Evolutionary conservation across 2,329 filamentous ascomycete genomes (phyloP).

Genomic region (Clarireedia homoeocarpa): DNA sequence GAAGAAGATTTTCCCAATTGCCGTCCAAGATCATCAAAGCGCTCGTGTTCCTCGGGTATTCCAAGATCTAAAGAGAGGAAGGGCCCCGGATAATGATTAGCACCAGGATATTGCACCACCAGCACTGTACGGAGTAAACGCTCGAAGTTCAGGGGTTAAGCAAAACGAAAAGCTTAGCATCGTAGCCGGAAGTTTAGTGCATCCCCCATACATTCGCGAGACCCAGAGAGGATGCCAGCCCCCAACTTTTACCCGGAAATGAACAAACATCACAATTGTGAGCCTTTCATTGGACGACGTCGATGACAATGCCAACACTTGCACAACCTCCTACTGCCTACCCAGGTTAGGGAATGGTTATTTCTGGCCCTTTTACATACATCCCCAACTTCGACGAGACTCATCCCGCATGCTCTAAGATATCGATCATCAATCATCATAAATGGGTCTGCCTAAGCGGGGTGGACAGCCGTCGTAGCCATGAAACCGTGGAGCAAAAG

Average conservation of each 20-base stretch:
- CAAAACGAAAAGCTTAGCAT: background rate
- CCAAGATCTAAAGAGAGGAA: background rate
- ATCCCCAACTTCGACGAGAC: background rate
- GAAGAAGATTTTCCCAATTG: no score
- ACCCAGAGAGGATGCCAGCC: no score
- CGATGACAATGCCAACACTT: no score
- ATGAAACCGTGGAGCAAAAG: background rate
- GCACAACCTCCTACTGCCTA: background rate
- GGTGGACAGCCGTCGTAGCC: background rate
- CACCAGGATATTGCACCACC: background rate
- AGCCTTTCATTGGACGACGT: no score
- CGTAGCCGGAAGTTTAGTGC: background rate
- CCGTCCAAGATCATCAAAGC: background rate
- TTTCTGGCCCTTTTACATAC: background rate
- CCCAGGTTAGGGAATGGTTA: background rate
- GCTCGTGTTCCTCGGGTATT: background rate
- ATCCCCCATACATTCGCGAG: background rate
- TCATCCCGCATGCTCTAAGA: background rate
- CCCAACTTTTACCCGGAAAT: no score
- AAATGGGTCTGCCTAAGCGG: no score
- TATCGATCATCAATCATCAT: background rate
- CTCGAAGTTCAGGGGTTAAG: constrained; percentile 4
- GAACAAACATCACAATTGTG: no score
- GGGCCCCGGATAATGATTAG: background rate
- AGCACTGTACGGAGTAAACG: background rate